Evolutionary conservation across 2,329 filamentous ascomycete species (phyloP), one percentile per base, ranked within the genome.

Genomic region (Colletotrichum brevisporum): DNA sequence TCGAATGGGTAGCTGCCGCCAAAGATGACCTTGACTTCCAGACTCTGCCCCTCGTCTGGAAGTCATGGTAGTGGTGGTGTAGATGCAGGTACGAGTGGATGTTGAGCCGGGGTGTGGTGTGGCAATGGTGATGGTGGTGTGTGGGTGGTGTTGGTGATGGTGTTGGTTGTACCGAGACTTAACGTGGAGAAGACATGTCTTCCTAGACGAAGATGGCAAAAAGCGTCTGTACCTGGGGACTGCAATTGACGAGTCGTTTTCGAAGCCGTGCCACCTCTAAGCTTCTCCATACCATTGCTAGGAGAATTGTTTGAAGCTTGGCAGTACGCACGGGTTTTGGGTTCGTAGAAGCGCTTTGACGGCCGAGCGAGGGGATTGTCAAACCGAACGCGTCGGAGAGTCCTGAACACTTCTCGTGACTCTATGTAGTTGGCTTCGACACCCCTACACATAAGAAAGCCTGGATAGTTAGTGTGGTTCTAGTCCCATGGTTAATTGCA

Each of bases 321-420:
- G 53, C 67, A 52, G 41, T 21, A 58, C 57, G 57, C 64, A 63
- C 57, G 48, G 67, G 27, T 51, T 54, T 63, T 63, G 53, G 63
- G 64, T 68, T 63, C 66, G 31, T 52, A 12, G 41, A 51, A 56
- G 53, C 63, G 67, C 67, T 36, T 63, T 70, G 67, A 68, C 64
- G 45, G 53, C 26, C 53, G 57, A 56, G 57, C 50, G 48, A 68
- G 57, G 67, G 47, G 6, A 26, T 54, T 21, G 36, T 62, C 52
- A 70, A 68, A 70, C 67, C 48, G 57, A 62, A 63, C 27, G 24
- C 53, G 67, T 70, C 67, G n/a, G 67, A 70, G 53, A 51, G 55
- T 53, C 10, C 56, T 51, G 63, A 45, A 36, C 21, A 51, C 39
- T 43, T 26, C 47, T 52, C 36, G 39, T 24, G 45, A 12, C 8